These are phyloP conservation scores for Rhytidiadelphus loreus DNA, from an alignment of 225 moss, liverwort and hornwort species.

Conservation along the genomic window DNA sequence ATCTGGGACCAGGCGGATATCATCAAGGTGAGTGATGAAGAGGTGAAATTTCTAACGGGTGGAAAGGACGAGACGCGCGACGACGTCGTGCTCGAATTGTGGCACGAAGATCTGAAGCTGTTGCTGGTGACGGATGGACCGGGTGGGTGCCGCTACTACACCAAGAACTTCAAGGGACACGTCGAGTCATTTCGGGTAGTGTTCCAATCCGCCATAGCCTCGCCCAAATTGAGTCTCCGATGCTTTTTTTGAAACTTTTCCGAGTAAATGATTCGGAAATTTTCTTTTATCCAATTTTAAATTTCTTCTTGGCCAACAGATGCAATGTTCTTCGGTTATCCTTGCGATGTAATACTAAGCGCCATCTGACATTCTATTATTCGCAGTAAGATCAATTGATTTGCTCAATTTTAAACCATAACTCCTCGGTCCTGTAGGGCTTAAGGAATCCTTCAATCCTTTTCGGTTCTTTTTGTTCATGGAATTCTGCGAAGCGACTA, in stretches of 20 bases:
- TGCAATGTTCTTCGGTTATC: background rate
- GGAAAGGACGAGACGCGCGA: constrained; percentile 10
- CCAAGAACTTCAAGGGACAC: constrained; percentile 5
- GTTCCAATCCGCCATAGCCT: background rate
- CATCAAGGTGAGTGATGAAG: constrained; percentile 42
- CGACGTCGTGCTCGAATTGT: background rate
- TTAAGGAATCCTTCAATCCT: background rate
- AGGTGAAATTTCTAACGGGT: constrained; percentile 26
- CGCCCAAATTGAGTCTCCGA: background rate
- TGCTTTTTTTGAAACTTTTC: background rate
- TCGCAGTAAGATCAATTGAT: background rate
- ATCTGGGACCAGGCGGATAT: constrained; percentile 40
- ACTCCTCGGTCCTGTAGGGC: background rate
- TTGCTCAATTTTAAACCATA: no score
- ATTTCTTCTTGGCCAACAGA: background rate
- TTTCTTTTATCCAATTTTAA: background rate
- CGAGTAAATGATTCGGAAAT: background rate
- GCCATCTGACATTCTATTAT: background rate
- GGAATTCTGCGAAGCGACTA: background rate
- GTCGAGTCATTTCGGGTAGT: constrained; percentile 21
- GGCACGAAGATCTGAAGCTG: constrained; percentile 23
- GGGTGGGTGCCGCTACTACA: constrained; percentile 41
- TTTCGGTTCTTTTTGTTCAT: background rate
- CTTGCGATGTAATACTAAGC: background rate
- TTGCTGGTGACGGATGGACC: constrained; percentile 46